Base-by-base conservation (phyloP, 257 asterid genomes). In the Solanum pennellii region DNA sequence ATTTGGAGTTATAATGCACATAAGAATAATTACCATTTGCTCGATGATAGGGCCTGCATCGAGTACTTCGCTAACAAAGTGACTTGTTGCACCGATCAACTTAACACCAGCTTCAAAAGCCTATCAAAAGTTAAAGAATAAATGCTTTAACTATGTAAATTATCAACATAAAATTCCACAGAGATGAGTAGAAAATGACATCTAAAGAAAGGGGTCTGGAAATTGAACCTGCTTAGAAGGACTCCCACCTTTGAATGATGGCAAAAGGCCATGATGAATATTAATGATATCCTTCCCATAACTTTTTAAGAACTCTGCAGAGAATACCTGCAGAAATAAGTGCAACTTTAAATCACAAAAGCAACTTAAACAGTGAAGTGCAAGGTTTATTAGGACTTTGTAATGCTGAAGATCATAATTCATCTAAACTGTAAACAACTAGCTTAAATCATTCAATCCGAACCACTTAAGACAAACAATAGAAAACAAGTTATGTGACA, bases 71-170 rank as follows among this genome's bases (percentile, higher is more conserved):
- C 96, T 94, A 49, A 97, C 98, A 91, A 95, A 97, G 92, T 97
- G 99, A 90, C 91, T 92, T 52, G 99, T 95, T 77, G 99, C 98
- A 89, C 99, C 99, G 79, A 97, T 97, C 91, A 97, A 82, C 89
- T 97, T 97, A 80, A 97, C 99, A 41, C 98, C 99, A 88, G 98
- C 95, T 31, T 94, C 98, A 89, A 97, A 97, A 49, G 98, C 99
- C 98, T 96, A 90, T 74, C 80, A 85, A 82, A n/a, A 6, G 13
- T 10, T 5, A 15, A 45, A 16, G 12, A 31, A 49, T 49, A 49
- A 49, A 82, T 47, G 44, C 29, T 20, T 82, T 33, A 20, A 82
- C 20, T 29, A 49, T 11, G 69, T 49, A 49, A 82, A 11, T 25
- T n/a, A 20, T 82, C 85, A 49, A n/a, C 23, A 9, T 16, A 49